Percentiles rank a stretch among this genome's conserved stretches.
Evolutionary conservation across 345 rosid genomes (phyloP).

Genomic region (Salix brachista): DNA sequence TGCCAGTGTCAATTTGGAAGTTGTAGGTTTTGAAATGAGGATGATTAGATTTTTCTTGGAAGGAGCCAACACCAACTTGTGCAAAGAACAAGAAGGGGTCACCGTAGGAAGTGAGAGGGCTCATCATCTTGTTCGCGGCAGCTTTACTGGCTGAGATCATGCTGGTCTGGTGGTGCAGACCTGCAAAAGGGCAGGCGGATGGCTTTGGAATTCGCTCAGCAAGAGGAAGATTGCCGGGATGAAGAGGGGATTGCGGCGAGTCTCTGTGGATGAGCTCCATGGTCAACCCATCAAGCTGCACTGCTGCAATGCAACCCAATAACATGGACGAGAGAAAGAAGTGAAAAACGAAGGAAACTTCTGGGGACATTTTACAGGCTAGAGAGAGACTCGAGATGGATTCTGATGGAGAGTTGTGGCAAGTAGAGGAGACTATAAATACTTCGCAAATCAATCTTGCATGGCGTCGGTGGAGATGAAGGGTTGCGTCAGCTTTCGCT

Average conservation of each 20-base stretch:
- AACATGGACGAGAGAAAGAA: not conserved
- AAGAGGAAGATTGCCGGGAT: not conserved
- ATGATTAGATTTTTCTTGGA: not conserved
- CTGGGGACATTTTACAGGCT: no score
- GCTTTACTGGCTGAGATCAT: not conserved
- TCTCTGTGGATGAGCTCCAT: not conserved
- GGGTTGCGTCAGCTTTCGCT: no score
- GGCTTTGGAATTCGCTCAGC: not conserved
- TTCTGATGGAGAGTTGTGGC: no score
- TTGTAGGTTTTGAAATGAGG: not conserved
- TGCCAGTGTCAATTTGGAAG: not conserved
- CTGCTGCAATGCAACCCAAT: not conserved
- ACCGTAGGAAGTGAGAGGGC: not conserved
- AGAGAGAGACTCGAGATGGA: no score
- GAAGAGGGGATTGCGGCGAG: not conserved
- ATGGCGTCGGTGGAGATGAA: no score
- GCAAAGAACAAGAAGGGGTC: not conserved
- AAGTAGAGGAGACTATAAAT: no score
- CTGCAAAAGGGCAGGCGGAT: not conserved
- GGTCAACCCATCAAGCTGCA: not conserved
- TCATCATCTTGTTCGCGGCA: not conserved
- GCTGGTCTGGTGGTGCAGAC: not conserved
- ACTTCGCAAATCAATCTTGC: no score
- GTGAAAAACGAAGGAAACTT: no score
- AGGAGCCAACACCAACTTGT: not conserved